Evolutionary conservation across 768 basidiomycete genomes (phyloP).

Genomic region (Mycena olivaceomarginata): DNA sequence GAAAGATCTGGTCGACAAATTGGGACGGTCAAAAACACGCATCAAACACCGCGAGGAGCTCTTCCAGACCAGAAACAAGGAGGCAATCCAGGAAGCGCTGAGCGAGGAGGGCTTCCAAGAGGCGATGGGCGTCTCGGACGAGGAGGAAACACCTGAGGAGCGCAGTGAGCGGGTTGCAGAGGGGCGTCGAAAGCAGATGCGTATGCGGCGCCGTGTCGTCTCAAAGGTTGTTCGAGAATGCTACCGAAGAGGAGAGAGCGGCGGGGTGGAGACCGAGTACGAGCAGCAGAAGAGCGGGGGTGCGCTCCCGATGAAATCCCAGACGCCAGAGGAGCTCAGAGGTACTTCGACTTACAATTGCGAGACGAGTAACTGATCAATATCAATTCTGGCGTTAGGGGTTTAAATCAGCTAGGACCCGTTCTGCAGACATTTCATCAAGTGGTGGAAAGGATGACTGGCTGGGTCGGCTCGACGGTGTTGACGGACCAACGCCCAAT

Average conservation of each 20-base stretch:
- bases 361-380: too few relatives aligned
- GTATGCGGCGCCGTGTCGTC: neutral
- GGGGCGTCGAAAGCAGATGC: neutral
- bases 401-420: neutral
- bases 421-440: neutral
- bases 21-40: neutral
- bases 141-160: neutral
- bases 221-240: neutral
- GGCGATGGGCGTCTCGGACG: neutral
- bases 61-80: neutral
- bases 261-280: neutral
- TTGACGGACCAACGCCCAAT: neutral
- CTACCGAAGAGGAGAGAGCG: neutral
- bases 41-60: neutral
- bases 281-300: neutral
- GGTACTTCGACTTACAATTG: neutral
- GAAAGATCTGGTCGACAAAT: too few relatives aligned
- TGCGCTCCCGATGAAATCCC: neutral
- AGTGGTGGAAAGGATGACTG: neutral
- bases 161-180: neutral
- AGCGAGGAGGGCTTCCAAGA: neutral
- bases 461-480: neutral
- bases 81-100: neutral
- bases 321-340: neutral
- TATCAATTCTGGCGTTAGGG: neutral